Conservation (phyloP, 352 stramenopile genomes). For the Globisporangium nunn region DNA sequence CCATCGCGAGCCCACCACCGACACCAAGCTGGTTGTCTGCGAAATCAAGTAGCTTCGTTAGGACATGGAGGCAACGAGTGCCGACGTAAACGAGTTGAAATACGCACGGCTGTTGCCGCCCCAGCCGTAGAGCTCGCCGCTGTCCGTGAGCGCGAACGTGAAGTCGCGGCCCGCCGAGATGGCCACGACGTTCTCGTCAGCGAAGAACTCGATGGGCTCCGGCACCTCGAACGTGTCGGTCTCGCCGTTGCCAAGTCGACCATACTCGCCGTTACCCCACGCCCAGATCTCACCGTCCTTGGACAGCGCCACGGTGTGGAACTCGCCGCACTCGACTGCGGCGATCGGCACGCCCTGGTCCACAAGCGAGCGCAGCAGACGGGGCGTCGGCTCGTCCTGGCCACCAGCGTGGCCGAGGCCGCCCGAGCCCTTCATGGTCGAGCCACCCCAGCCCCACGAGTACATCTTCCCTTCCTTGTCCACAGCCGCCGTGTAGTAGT, state of each 20-base stretch:
- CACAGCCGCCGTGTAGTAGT: slow-evolving; percentile 84
- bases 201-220: slow-evolving; percentile 82
- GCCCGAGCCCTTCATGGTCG: slow-evolving; percentile 73
- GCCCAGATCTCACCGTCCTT: slow-evolving; percentile 88
- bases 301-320: slow-evolving; percentile 87
- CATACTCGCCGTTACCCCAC: slow-evolving; percentile 90
- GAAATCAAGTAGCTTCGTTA: no score
- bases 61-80: no score
- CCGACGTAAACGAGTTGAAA: not conserved
- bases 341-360: slow-evolving; percentile 76
- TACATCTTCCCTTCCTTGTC: slow-evolving; percentile 85
- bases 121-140: slow-evolving; percentile 87
- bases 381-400: slow-evolving; percentile 64
- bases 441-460: slow-evolving; percentile 87
- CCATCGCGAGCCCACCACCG: slow-evolving; percentile 84
- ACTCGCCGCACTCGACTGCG: slow-evolving; percentile 74
- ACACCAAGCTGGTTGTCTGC: slow-evolving; percentile 87
- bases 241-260: slow-evolving; percentile 86
- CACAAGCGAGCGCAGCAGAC: slow-evolving; percentile 61
- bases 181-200: slow-evolving; percentile 49
- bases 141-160: slow-evolving; percentile 78
- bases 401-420: slow-evolving; percentile 68
- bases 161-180: slow-evolving; percentile 88
- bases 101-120: slow-evolving; percentile 89
- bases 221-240: slow-evolving; percentile 73